Evolutionary conservation across 2,329 filamentous ascomycete genomes (phyloP).

Genomic region (Fusarium kyushuense): DNA sequence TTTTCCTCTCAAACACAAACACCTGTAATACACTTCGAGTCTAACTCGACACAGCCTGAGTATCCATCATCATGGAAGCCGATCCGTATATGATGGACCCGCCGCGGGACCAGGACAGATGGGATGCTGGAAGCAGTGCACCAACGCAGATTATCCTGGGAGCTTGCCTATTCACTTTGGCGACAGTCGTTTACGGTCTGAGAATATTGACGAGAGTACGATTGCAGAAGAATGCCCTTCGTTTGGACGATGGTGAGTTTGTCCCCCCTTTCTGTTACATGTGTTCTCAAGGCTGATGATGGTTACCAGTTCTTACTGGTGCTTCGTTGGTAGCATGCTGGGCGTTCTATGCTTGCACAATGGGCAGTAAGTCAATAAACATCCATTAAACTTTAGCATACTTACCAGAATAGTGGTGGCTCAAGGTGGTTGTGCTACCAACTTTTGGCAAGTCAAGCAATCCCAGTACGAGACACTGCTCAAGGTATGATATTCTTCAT

Average conservation of each 20-base stretch:
- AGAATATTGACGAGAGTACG: constrained; percentile 30
- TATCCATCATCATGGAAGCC: constrained; percentile 7
- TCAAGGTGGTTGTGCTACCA: constrained; percentile 34
- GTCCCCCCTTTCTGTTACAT: fast-evolving
- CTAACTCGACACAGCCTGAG: background rate
- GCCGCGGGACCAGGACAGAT: constrained; percentile 32
- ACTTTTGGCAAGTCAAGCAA: constrained; percentile 40
- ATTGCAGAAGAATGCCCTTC: constrained; percentile 31
- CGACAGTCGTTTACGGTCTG: constrained; percentile 28
- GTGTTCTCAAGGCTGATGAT: background rate
- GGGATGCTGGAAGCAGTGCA: constrained; percentile 29
- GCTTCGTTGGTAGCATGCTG: constrained; percentile 40
- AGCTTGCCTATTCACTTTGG: constrained; percentile 33
- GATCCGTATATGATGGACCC: constrained; percentile 41
- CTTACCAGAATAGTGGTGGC: constrained; percentile 27
- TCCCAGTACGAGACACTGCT: constrained; percentile 28
- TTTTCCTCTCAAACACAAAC: background rate
- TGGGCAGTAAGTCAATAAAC: constrained; percentile 33
- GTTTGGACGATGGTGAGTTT: constrained; percentile 27
- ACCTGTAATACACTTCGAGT: background rate
- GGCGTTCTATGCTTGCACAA: constrained; percentile 42
- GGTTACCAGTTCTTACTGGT: constrained; percentile 22
- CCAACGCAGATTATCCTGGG: constrained; percentile 29
- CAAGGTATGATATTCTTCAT: constrained; percentile 2
- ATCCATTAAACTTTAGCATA: fast-evolving